Percentiles rank a stretch among this genome's conserved stretches.
phyloP scores from a whole-genome alignment of 306 rosid species.

The Albizia julibrissin region DNA sequence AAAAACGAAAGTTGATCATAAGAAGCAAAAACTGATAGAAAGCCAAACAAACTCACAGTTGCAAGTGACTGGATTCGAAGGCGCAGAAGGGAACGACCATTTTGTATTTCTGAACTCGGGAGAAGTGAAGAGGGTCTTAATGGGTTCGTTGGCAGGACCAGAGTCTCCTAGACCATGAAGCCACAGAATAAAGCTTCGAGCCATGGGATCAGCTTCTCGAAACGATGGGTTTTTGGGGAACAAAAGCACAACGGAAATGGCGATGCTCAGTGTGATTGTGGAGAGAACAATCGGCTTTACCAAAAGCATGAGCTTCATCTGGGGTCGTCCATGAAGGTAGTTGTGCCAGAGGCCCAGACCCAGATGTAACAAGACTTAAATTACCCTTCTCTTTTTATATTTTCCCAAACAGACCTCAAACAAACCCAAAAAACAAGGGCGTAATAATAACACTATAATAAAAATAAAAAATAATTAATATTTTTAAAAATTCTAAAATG shows the following conservation, averaged over 20 bases:
- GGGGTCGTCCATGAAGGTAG: conserved; percentile 14
- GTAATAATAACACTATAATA: neutral
- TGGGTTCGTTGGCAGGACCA: conserved; percentile 92
- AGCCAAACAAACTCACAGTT: conserved; percentile 49
- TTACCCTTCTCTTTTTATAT: neutral
- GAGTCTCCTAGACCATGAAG: conserved; percentile 92
- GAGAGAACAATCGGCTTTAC: conserved; percentile 38
- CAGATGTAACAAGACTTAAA: neutral
- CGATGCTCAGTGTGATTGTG: conserved; percentile 34
- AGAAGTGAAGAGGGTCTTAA: conserved; percentile 74
- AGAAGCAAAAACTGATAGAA: neutral
- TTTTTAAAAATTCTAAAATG: too few species aligned
- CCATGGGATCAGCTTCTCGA: conserved; percentile 46
- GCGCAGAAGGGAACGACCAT: conserved; percentile 93
- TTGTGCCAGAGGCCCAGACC: neutral
- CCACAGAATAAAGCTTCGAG: conserved; percentile 83
- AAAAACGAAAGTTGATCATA: neutral
- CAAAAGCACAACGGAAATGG: conserved; percentile 36
- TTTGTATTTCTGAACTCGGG: conserved; percentile 59
- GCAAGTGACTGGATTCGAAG: conserved; percentile 79
- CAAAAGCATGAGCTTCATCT: conserved; percentile 41
- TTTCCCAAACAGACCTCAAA: neutral
- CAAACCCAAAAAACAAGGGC: too few species aligned
- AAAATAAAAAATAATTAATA: too few species aligned
- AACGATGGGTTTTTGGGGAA: conserved; percentile 23